Evolutionary conservation across 495 filamentous ascomycete species (phyloP).

Genomic region (Aspergillus diversus): DNA sequence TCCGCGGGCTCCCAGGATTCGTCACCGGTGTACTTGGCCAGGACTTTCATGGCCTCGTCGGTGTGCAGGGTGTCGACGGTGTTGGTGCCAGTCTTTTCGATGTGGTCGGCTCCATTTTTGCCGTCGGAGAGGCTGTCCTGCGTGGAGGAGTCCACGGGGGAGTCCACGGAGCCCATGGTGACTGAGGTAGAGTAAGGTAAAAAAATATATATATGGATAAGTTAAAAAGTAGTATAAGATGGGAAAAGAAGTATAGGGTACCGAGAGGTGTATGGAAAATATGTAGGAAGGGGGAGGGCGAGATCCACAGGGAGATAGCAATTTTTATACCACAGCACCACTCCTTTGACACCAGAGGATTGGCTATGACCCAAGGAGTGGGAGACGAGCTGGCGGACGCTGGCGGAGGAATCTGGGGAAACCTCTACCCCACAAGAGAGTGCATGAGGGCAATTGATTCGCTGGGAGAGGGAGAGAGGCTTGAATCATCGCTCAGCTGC

Average conservation of each 20-base stretch:
- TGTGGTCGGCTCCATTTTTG: slow-evolving; percentile 4
- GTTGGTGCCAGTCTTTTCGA: slow-evolving; percentile 20
- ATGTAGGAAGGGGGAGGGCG: no score
- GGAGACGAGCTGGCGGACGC: neutral
- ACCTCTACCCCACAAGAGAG: slow-evolving; percentile 2
- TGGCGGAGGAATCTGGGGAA: slow-evolving; percentile 13
- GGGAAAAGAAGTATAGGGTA: no score
- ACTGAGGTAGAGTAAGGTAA: neutral
- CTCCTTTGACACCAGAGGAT: no score
- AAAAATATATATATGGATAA: neutral
- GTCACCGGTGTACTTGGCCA: slow-evolving; percentile 43
- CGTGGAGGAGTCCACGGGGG: slow-evolving; percentile 11
- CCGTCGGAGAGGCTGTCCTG: slow-evolving; percentile 22
- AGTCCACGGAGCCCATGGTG: slow-evolving; percentile 8
- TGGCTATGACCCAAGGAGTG: no score
- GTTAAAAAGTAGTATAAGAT: neutral
- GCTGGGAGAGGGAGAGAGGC: neutral
- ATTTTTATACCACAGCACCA: no score
- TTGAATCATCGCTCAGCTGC: neutral
- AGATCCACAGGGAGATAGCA: no score
- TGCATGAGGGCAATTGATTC: slow-evolving; percentile 5
- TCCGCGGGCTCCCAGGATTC: slow-evolving; percentile 46
- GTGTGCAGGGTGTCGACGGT: slow-evolving; percentile 45
- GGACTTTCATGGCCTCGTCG: slow-evolving; percentile 50
- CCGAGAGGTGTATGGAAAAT: no score